These are phyloP conservation scores for Starmerella sp. DNA, from an alignment of 805 yeast species.

Conservation along the genomic window DNA sequence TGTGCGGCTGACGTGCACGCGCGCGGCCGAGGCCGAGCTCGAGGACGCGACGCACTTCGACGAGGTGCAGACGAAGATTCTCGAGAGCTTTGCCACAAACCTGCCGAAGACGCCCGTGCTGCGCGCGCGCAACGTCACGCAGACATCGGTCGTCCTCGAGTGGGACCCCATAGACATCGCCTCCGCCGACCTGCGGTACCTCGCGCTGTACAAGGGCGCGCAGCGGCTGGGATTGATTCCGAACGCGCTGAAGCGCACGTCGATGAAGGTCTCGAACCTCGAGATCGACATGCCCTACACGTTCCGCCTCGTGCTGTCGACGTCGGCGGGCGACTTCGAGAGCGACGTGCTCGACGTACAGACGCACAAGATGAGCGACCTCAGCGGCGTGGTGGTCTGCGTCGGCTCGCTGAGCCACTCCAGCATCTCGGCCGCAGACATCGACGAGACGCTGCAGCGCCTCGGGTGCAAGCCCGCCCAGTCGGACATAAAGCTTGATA, in stretches of 20 bases:
- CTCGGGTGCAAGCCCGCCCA: conserved; percentile 81
- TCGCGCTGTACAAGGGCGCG: conserved; percentile 63
- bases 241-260: conserved; percentile 61
- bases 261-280: conserved; percentile 82
- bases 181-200: conserved; percentile 63
- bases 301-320: conserved; percentile 69
- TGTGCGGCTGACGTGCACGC: conserved; percentile 72
- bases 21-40: conserved; percentile 55
- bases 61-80: conserved; percentile 59
- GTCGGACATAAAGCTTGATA: conserved; percentile 64
- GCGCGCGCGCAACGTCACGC: conserved; percentile 68
- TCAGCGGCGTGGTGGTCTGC: conserved; percentile 85
- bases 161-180: conserved; percentile 87
- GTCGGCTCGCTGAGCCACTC: conserved; percentile 63
- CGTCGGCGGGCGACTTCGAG: conserved; percentile 77
- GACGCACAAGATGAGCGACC: conserved; percentile 93
- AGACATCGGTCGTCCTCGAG: conserved; percentile 85
- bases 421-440: conserved; percentile 41
- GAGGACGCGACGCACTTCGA: conserved; percentile 50
- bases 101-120: conserved; percentile 64
- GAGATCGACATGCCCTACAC: conserved; percentile 73
- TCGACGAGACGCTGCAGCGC: conserved; percentile 48
- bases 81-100: conserved; percentile 57
- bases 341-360: conserved; percentile 59
- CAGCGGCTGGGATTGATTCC: conserved; percentile 70